Base-by-base conservation (phyloP, 139 green algal species). In the Chlamydomonas sp. region DNA sequence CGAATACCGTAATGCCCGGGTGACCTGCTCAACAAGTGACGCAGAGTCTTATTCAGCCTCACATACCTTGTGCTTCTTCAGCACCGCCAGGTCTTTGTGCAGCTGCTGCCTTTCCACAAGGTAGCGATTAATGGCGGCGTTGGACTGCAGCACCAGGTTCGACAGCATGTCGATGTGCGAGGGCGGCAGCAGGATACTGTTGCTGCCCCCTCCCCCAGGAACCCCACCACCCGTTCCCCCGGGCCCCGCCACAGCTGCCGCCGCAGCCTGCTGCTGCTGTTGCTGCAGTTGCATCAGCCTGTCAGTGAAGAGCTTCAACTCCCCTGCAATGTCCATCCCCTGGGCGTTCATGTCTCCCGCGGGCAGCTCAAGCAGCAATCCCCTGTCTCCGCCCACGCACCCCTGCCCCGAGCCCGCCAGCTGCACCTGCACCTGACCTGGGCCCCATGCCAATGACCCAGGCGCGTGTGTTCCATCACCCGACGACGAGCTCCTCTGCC, bases 231-330 rank as follows among this genome's bases (percentile, higher is more conserved):
- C 59, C n/a, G 58, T 17, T 3, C 4, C 16, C 4, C 7, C 60
- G 0, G 17, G 1, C 2, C 59, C 77, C 17, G 3, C 9, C 16
- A 17, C 60, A 66, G n/a, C 83, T 10, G 83, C 73, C 6, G 49
- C 73, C 15, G 81, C 83, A 8, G 73, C 67, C 63, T 80, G 72
- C 62, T 61, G 62, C 83, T 81, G 83, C 73, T 87, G 83, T n/a
- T 87, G 83, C 73, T 88, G 83, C 63, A 88, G 83, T 63, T 81
- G 73, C 62, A 88, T 71, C 73, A 88, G 57, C 69, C 74, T 20
- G 75, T 88, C 83, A 5, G 83, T 88, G 63, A 88, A 88, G 57
- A 82, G 83, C 83, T 88, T 88, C 18, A 88, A 74, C 83, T 88
- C 83, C 0, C 74, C 74, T 2, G 83, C 83, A 16, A 88, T 88